Evolutionary conservation across 2,329 filamentous ascomycete genomes (phyloP), one percentile per base, ranked within the genome.

Genomic region (Talaromyces sp.): DNA sequence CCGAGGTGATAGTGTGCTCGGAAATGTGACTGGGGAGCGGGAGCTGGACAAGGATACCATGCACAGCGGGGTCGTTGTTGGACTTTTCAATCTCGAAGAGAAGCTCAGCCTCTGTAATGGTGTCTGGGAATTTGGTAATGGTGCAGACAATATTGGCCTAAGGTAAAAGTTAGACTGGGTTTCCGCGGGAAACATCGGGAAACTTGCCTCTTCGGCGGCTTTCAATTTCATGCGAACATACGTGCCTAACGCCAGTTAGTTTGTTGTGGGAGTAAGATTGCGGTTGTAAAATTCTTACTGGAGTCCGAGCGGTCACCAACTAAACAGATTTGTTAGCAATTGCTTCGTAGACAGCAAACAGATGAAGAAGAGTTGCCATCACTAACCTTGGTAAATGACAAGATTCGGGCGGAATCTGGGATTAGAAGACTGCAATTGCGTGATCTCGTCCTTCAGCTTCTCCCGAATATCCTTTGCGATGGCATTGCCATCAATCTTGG

Each of bases 151-250:
- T 97, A 71, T 91, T 91, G 71, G 93, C 92, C 90, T 93, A n/a
- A 17, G 24, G 9, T 13, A 14, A 21, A 3, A 29, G 49, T 52
- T 52, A 29, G 17, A 52, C 13, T 38, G 35, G 17, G 53, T 56
- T 64, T 54, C 56, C 55, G 55, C 59, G 56, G 53, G 43, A 14
- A 27, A 53, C 55, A 31, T 49, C 55, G 21, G 51, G 50, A 19
- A 31, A 65, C 79, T 68, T 80, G 92, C 90, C 84, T 98, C 95
- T 75, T 90, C 82, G 61, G 95, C 95, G 66, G 95, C 95, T 84
- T 97, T 99, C 72, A 97, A 81, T 82, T 99, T 99, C 95, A 99
- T 99, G 79, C 93, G 93, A 78, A 99, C 93, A 89, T 99, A 99
- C 57, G 93, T 98, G 71, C 88, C 90, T 93, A 70, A 60, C 19